Evolutionary conservation across 2,329 filamentous ascomycete genomes (phyloP), one percentile per base, ranked within the genome.

Genomic region (Sarocladiaceae sp.): DNA sequence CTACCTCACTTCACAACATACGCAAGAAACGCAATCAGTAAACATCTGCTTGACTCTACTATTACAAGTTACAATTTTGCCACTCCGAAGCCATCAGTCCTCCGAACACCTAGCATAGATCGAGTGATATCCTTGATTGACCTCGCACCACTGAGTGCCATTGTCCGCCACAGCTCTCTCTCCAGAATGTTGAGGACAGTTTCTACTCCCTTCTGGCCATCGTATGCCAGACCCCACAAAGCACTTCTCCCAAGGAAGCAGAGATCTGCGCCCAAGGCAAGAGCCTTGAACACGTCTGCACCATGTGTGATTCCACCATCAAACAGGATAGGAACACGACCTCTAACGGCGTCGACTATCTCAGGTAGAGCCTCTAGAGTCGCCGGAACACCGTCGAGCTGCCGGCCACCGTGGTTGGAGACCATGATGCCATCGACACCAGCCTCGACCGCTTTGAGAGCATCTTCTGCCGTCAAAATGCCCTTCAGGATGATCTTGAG

Each of bases 241-340:
- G 51, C 52, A 1, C 52, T 54, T 4, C 55, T 31, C 10, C 57
- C 58, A 12, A 55, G 51, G 11, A 51, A 50, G 12, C 53, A 55
- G 26, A 55, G 55, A 23, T 56, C 54, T 7, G 65, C 67, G 2
- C 67, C 66, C 12, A 69, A 61, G 1, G 66, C 63, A 20, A 71
- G 56, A 3, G 68, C 61, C 29, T 68, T 66, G 36, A 69, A 58
- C 7, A 65, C 62, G 50, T 71, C 68, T 11, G 63, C 62, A 5
- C 67, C 68, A 20, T 62, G 65, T 18, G 66, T 60, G 18, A 71
- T 55, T 11, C 68, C 68, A 4, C 68, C 67, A 50, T 71, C 66
- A 7, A 64, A 56, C 57, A 61, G 49, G 56, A 60, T 39, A 55
- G 59, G 39, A 57, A 65, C 52, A 55, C 52, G 51, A 1, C 55